These are phyloP conservation scores for Aureoboletus auriporus DNA, from an alignment of 768 basidiomycete genomes.

Conservation along the genomic window DNA sequence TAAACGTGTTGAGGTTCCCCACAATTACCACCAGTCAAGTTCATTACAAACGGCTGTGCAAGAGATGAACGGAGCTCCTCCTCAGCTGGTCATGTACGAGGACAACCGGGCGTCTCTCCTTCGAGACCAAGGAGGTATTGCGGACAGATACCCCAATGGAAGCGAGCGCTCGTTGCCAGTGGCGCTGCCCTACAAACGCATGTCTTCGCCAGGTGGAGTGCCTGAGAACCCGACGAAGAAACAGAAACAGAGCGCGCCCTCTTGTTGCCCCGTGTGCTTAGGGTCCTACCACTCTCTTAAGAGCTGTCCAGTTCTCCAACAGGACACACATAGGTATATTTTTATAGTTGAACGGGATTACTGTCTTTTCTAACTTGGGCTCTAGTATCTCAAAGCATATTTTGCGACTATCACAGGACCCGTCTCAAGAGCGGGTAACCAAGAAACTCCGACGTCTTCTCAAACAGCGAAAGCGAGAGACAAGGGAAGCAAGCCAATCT, in stretches of 20 bases:
- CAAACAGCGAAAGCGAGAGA: conserved; percentile 29
- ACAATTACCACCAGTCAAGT: neutral
- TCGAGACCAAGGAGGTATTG: neutral
- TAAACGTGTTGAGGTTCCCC: neutral
- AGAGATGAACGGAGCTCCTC: neutral
- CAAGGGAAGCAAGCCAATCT: neutral
- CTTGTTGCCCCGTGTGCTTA: conserved; percentile 47
- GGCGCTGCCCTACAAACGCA: conserved; percentile 33
- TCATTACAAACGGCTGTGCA: conserved; percentile 1
- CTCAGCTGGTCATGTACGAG: neutral
- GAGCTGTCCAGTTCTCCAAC: conserved; percentile 51
- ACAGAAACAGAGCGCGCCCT: conserved; percentile 23
- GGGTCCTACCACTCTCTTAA: conserved; percentile 43
- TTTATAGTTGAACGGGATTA: neutral
- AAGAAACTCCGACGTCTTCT: conserved; percentile 38
- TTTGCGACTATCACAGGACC: conserved; percentile 39
- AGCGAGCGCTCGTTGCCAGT: neutral
- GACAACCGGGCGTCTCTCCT: neutral
- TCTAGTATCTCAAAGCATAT: conserved; percentile 43
- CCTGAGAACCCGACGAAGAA: conserved; percentile 35
- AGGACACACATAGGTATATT: conserved; percentile 54
- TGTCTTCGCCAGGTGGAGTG: conserved; percentile 27
- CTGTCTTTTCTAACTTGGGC: conserved; percentile 6
- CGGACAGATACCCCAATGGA: neutral
- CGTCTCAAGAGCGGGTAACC: conserved; percentile 33